These are phyloP conservation scores for Thielaviopsis populi DNA, from an alignment of 2,329 filamentous ascomycete species.

Conservation along the genomic window DNA sequence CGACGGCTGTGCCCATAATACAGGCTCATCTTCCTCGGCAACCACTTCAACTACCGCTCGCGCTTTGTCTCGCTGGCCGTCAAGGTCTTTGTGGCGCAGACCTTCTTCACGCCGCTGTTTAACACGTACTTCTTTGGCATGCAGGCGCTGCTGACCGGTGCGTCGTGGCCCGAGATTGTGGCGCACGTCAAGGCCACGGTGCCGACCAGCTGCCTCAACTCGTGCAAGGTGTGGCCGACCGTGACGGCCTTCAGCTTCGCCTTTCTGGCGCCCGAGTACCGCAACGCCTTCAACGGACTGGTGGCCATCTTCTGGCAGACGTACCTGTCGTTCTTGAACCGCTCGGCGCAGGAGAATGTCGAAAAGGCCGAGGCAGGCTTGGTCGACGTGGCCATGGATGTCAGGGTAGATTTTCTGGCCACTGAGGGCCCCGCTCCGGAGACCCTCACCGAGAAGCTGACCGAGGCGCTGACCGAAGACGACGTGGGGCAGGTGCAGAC, in stretches of 20 bases:
- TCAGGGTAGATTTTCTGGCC: background rate
- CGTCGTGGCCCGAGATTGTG: constrained; percentile 45
- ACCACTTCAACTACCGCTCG: constrained; percentile 71
- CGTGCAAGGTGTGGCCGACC: constrained; percentile 74
- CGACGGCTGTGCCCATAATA: background rate
- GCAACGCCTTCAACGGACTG: constrained; percentile 63
- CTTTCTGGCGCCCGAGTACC: constrained; percentile 65
- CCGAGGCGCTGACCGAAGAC: background rate
- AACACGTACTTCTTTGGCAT: constrained; percentile 71
- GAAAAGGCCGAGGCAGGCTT: constrained; percentile 7
- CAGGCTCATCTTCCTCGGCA: constrained; percentile 66
- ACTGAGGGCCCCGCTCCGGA: background rate
- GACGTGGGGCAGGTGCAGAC: background rate
- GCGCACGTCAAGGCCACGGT: constrained; percentile 62
- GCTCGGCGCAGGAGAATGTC: constrained; percentile 44
- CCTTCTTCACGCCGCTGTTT: constrained; percentile 67
- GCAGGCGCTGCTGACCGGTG: constrained; percentile 61
- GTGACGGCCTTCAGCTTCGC: constrained; percentile 78
- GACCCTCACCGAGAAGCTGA: background rate
- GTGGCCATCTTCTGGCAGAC: constrained; percentile 87
- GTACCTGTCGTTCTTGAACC: constrained; percentile 70
- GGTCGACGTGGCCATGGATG: background rate
- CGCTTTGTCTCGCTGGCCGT: constrained; percentile 53
- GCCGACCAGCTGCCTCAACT: constrained; percentile 61
- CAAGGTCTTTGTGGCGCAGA: constrained; percentile 71